Base-by-base conservation (phyloP, 257 asterid genomes). In the Cruciata laevipes region DNA sequence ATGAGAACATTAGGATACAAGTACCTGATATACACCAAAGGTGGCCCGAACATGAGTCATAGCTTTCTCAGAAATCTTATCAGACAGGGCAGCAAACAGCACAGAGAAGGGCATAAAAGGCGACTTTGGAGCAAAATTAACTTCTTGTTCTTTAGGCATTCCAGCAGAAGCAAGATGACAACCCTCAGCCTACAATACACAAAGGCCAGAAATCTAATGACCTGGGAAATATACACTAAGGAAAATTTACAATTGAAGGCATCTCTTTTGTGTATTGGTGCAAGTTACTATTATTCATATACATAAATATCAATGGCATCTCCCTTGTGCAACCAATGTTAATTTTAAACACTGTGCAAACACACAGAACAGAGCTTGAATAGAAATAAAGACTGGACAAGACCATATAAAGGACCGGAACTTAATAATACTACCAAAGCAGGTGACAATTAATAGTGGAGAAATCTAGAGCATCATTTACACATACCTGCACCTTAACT, bases 41-140 rank as follows among this genome's bases (percentile, higher is more conserved):
- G 82, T 75, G 55, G 65, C 59, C 32, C 61, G 77, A 67, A 91
- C 83, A 57, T 78, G 82, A 61, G 83, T 77, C 96, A 91, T 87
- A 61, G 71, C 79, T 62, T 82, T 78, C 72, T 85, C 49, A 51
- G 94, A 63, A 66, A 91, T 77, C 73, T 75, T 78, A 30, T 49
- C 70, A 14, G 95, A 82, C 47, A 91, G 87, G 74, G 90, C 93
- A 53, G 85, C 84, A 66, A 91, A 83, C 78, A 91, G 83, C 87
- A 72, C 65, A 9, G 96, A 81, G 77, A 91, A 87, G 14, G 95
- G 87, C 95, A 91, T 84, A 88, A 87, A 91, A 27, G 98, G 96
- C 75, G 95, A 85, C 73, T 78, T 85, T 7, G 98, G 96, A 68
- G 78, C 58, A 7, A 47, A 51, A 65, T 61, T 63, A 35, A 71